These are phyloP conservation scores for Eremothecium coryli DNA, from an alignment of 1,139 yeast species.

Conservation along the genomic window DNA sequence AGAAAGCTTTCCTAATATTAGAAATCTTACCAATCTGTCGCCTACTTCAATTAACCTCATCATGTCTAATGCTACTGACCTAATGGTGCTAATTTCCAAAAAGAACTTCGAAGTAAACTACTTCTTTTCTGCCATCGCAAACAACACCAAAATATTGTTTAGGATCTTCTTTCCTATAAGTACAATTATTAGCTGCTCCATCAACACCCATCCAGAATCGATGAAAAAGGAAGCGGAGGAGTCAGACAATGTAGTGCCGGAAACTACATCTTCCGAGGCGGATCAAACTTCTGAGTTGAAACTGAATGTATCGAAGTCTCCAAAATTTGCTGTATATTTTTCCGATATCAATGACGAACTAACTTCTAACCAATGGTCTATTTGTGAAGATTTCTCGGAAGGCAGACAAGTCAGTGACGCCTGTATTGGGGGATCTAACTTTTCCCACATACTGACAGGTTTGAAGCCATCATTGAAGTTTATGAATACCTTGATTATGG, in stretches of 20 bases:
- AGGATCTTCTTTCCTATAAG: slow-evolving; percentile 57
- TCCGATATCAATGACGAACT: slow-evolving; percentile 34
- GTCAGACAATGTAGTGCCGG: slow-evolving; percentile 7
- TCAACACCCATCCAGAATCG: slow-evolving; percentile 30
- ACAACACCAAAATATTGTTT: slow-evolving; percentile 56
- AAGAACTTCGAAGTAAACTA: slow-evolving; percentile 64
- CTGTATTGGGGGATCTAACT: slow-evolving; percentile 40
- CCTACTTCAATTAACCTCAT: slow-evolving; percentile 54
- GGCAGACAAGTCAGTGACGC: slow-evolving; percentile 72
- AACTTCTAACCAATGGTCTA: slow-evolving; percentile 61
- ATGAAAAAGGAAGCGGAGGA: slow-evolving; percentile 13
- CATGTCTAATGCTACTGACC: slow-evolving; percentile 56
- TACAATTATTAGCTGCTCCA: slow-evolving; percentile 32
- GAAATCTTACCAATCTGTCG: slow-evolving; percentile 48
- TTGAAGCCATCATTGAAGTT: slow-evolving; percentile 43
- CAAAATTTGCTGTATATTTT: slow-evolving; percentile 70
- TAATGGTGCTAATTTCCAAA: slow-evolving; percentile 56
- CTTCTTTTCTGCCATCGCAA: slow-evolving; percentile 61
- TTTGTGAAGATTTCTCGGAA: slow-evolving; percentile 74
- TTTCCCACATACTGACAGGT: slow-evolving; percentile 42
- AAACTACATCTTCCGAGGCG: slow-evolving; percentile 9
- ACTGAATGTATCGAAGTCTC: slow-evolving; percentile 46
- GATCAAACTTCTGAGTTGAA: slow-evolving; percentile 40
- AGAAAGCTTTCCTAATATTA: slow-evolving; percentile 32
- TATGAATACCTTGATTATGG: slow-evolving; percentile 46